phyloP scores from a whole-genome alignment of 805 yeast species.

The Ogataea nakhonphanomensis region DNA sequence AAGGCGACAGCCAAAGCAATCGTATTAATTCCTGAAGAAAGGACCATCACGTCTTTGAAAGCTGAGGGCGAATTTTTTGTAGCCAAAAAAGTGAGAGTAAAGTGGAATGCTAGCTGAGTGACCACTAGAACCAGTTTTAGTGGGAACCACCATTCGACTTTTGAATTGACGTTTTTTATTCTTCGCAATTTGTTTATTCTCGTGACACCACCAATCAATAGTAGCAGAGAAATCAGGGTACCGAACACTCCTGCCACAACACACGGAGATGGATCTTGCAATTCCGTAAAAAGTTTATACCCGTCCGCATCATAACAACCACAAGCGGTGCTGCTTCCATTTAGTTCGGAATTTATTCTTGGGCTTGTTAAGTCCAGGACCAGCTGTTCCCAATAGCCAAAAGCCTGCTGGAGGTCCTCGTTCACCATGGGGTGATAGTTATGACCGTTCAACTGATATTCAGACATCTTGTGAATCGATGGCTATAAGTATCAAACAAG shows the following conservation, averaged over 20 bases:
- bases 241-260: constrained; percentile 43
- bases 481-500: background rate
- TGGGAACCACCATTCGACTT: constrained; percentile 38
- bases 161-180: constrained; percentile 29
- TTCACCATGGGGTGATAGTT: constrained; percentile 1
- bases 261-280: constrained; percentile 52
- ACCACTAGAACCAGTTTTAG: constrained; percentile 39
- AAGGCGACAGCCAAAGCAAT: constrained; percentile 50
- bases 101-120: constrained; percentile 39
- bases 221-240: constrained; percentile 34
- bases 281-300: constrained; percentile 36
- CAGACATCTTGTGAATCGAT: constrained; percentile 3
- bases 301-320: constrained; percentile 42
- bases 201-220: constrained; percentile 37
- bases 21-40: constrained; percentile 32
- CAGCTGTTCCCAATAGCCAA: background rate
- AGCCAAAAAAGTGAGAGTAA: constrained; percentile 17
- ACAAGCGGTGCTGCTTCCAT: constrained; percentile 1
- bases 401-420: background rate
- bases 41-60: constrained; percentile 27
- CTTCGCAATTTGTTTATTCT: constrained; percentile 36
- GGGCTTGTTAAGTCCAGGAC: background rate
- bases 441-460: constrained; percentile 5
- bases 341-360: too few species aligned
- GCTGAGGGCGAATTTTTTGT: constrained; percentile 13